Percentiles rank a stretch among this genome's conserved stretches.
phyloP scores from a whole-genome alignment of 164 flowering plant genomes.

The Tetracentron sinense region DNA sequence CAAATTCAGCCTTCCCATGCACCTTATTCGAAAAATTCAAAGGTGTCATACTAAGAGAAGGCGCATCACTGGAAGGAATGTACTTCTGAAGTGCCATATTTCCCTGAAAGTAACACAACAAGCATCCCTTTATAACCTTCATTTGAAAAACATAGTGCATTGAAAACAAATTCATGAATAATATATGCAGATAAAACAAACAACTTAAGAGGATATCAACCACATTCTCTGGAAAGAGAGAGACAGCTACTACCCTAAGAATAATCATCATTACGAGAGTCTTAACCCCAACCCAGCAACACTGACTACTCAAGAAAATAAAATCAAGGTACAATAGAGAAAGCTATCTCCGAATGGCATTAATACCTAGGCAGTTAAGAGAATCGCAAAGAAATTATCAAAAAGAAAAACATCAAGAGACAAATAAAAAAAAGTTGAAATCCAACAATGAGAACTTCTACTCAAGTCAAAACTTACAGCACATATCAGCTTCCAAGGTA shows the following conservation, averaged over 20 bases:
- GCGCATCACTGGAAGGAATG: slow-evolving; percentile 30
- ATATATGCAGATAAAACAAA: too few relatives aligned
- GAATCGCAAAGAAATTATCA: too few relatives aligned
- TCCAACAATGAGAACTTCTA: too few relatives aligned
- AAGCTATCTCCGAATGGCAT: too few relatives aligned
- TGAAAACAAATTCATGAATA: too few relatives aligned
- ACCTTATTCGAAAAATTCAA: slow-evolving; percentile 25
- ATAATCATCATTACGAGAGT: not conserved
- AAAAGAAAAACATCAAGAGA: too few relatives aligned
- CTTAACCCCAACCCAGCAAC: not conserved
- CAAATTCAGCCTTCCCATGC: slow-evolving; percentile 40
- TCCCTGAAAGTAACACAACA: slow-evolving; percentile 28
- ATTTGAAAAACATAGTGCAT: not conserved
- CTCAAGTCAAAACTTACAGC: too few relatives aligned
- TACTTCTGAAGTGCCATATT: slow-evolving; percentile 50
- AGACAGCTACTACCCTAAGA: not conserved
- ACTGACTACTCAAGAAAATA: not conserved
- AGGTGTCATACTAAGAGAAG: slow-evolving; percentile 35
- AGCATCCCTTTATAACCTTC: not conserved
- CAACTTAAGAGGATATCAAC: not conserved
- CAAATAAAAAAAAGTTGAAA: too few relatives aligned
- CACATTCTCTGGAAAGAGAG: not conserved
- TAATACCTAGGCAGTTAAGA: too few relatives aligned
- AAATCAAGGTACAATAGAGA: too few relatives aligned
- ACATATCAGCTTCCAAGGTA: too few relatives aligned